Conservation (phyloP, 495 filamentous ascomycete species). For the Aspergillus biplanus region DNA sequence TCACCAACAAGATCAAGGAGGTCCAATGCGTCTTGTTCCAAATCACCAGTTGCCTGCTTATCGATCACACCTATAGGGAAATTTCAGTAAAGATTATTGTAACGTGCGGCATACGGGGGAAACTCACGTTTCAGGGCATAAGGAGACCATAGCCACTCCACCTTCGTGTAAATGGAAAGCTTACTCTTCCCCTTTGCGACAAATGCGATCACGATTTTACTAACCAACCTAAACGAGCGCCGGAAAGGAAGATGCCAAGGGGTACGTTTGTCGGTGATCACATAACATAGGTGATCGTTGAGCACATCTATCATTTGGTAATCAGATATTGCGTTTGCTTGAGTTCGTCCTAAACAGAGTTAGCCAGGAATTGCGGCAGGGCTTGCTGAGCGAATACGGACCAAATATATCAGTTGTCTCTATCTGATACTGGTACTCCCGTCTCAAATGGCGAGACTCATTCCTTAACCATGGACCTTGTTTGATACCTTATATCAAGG, state of each 20-base stretch:
- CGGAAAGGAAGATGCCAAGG: conserved; percentile 90
- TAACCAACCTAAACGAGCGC: conserved; percentile 79
- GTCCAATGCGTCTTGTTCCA: conserved; percentile 82
- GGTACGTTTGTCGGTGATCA: conserved; percentile 82
- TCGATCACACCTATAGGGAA: conserved; percentile 65
- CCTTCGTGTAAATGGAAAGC: conserved; percentile 81
- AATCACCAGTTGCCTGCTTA: conserved; percentile 76
- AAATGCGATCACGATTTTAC: conserved; percentile 93
- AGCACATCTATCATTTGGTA: conserved; percentile 88
- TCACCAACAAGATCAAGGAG: conserved; percentile 84
- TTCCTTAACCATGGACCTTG: conserved; percentile 82
- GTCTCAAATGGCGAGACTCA: conserved; percentile 67
- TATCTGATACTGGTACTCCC: conserved; percentile 81
- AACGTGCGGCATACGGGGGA: background rate
- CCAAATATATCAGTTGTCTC: conserved; percentile 68
- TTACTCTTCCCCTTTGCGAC: conserved; percentile 90
- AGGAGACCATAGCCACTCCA: conserved; percentile 79
- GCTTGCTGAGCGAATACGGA: conserved; percentile 30
- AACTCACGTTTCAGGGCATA: conserved; percentile 62
- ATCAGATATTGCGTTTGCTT: conserved; percentile 67
- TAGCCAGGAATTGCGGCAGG: conserved; percentile 4
- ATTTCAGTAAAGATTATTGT: conserved; percentile 16
- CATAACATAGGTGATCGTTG: conserved; percentile 95
- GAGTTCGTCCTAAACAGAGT: conserved; percentile 44
- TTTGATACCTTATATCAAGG: conserved; percentile 55